Evolutionary conservation across 1,139 yeast genomes (phyloP), one percentile per base, ranked within the genome.

Genomic region (Protomyces lactucae-debilis): DNA sequence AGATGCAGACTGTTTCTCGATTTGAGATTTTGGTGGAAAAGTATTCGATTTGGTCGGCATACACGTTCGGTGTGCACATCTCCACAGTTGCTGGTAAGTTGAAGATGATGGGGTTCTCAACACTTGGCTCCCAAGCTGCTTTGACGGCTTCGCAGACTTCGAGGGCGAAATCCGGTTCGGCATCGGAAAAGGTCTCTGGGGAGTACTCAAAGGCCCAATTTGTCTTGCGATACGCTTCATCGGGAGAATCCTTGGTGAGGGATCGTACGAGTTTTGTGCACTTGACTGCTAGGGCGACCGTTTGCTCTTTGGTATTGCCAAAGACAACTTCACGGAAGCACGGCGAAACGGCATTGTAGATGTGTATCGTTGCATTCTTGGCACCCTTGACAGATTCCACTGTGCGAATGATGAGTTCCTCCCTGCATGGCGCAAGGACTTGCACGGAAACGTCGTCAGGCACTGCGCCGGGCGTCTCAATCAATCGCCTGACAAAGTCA

Each of bases 61-160:
- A 93, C 54, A 92, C 85, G 75, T 93, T 93, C 68, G 98, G 99
- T 53, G 95, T 83, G 32, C 96, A 80, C 82, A 92, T 88, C 79
- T 93, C 99, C 48, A 93, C 98, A n/a, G 99, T 93, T 52, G 99
- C 98, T 10, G 99, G 99, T 71, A 93, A 82, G 79, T 93, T 93
- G 82, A 93, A 92, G 71, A 93, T 90, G 71, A 93, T 90, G 67
- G 97, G 97, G 70, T 83, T 82, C 66, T 88, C 93, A 39, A 71
- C 85, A 5, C 88, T 77, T 63, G 98, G 98, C 67, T 80, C 91
- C 99, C 99, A 93, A 8, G 93, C 97, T 36, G 79, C 79, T 77
- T 89, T 89, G 57, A 93, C 98, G n/a, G 97, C 97, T 75, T 92
- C 96, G 77, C 97, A 90, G 60, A 93, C 85, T 73, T 86, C 83